These are phyloP conservation scores for Fusarium udum DNA, from an alignment of 2,329 filamentous ascomycete genomes.

Conservation along the genomic window DNA sequence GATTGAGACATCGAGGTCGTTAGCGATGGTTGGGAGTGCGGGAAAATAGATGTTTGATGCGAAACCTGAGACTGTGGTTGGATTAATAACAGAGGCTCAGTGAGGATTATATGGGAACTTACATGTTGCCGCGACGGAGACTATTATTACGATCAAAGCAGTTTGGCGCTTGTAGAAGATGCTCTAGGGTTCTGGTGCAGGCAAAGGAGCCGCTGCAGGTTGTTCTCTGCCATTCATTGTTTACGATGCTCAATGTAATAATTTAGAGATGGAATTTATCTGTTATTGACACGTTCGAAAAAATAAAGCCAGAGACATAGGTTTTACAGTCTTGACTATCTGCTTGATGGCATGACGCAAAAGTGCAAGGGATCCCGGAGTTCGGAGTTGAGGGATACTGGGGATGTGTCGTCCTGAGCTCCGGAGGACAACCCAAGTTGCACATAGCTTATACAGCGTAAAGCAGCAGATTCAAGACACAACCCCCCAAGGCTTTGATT, in stretches of 20 bases:
- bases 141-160: slow-evolving; percentile 56
- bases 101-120: slow-evolving; percentile 1
- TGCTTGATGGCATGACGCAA: no score
- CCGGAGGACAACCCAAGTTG: not conserved
- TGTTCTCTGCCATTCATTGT: not conserved
- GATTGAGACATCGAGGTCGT: slow-evolving; percentile 53
- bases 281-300: fast-evolving
- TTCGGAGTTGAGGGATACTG: not conserved
- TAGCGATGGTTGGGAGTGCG: slow-evolving; percentile 55
- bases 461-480: not conserved
- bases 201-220: not conserved
- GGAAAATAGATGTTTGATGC: slow-evolving; percentile 61
- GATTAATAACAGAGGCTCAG: not conserved
- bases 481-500: fast-evolving
- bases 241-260: not conserved
- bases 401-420: not conserved
- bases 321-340: fast-evolving
- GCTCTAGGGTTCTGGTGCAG: slow-evolving; percentile 50
- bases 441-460: no score
- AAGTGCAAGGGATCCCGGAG: not conserved
- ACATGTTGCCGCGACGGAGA: slow-evolving; percentile 62
- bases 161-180: slow-evolving; percentile 62
- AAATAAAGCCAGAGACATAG: fast-evolving
- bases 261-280: fast-evolving
- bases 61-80: slow-evolving; percentile 49